Conservation (phyloP, 345 rosid genomes). For the Salix koriyanagi region DNA sequence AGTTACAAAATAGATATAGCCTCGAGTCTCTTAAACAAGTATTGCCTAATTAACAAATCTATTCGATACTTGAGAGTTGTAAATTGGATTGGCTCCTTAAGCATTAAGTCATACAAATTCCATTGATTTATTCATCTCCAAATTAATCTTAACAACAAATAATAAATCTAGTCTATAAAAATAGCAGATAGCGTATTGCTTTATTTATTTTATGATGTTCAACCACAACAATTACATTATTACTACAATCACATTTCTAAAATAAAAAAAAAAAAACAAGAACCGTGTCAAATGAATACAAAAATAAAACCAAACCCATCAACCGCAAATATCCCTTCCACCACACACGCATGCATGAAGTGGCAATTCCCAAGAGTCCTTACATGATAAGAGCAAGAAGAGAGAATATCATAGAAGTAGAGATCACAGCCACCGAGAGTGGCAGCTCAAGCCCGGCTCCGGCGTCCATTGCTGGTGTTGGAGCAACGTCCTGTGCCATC, state of each 20-base stretch:
- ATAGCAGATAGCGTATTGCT: not conserved
- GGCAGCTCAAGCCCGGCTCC: conserved; percentile 10
- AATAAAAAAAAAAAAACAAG: not conserved
- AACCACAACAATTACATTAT: not conserved
- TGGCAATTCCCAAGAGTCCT: not conserved
- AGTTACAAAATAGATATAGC: too few relatives aligned
- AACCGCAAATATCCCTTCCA: not conserved
- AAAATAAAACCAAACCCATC: not conserved
- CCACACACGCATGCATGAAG: too few relatives aligned
- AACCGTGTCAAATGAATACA: not conserved
- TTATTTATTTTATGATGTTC: conserved; percentile 1
- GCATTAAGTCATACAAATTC: too few relatives aligned
- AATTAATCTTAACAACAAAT: not conserved
- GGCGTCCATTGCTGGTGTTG: conserved; percentile 17
- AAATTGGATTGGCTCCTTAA: too few relatives aligned
- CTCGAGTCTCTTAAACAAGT: too few relatives aligned
- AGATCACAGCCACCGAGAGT: not conserved
- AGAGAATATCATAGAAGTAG: conserved; percentile 1
- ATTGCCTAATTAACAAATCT: too few relatives aligned
- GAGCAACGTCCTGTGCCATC: conserved; percentile 19
- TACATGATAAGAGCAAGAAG: not conserved
- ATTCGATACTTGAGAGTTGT: not conserved
- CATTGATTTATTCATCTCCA: too few relatives aligned
- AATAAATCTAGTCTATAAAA: not conserved
- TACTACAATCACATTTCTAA: not conserved